Conservation (phyloP, 1,284 basidiomycete genomes). For the Flammula alnicola region DNA sequence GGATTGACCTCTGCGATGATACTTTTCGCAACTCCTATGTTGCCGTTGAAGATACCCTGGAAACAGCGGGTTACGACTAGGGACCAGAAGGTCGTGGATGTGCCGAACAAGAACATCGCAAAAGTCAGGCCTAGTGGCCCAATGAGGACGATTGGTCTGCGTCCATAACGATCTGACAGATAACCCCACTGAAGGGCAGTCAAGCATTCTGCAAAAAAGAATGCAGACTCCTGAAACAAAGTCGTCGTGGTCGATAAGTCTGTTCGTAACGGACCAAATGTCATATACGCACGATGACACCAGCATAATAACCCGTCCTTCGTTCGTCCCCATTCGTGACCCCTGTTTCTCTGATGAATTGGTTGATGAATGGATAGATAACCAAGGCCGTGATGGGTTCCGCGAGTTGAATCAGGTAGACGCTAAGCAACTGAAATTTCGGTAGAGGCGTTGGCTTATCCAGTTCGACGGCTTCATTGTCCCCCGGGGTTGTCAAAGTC, state of each 20-base stretch:
- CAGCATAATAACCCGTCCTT: conserved; percentile 58
- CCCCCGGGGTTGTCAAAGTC: conserved; percentile 3
- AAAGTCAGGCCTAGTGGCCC: conserved; percentile 48
- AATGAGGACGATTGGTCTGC: conserved; percentile 46
- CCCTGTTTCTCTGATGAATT: conserved; percentile 52
- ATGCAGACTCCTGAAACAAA: conserved; percentile 44
- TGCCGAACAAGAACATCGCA: conserved; percentile 48
- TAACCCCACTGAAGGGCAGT: conserved; percentile 49
- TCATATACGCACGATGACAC: conserved; percentile 39
- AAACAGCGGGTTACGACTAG: conserved; percentile 45
- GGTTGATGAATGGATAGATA: conserved; percentile 59
- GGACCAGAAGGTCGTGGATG: conserved; percentile 44
- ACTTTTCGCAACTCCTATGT: conserved; percentile 37
- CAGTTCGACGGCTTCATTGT: conserved; percentile 4
- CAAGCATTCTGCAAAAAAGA: conserved; percentile 47
- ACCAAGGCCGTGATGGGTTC: conserved; percentile 54
- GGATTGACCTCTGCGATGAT: conserved; percentile 29
- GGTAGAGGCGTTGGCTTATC: conserved; percentile 43
- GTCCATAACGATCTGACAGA: conserved; percentile 48
- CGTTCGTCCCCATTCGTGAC: conserved; percentile 48
- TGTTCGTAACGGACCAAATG: neutral
- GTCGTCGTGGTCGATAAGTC: neutral
- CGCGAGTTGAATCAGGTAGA: conserved; percentile 46
- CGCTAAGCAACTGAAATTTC: conserved; percentile 43
- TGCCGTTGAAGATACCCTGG: conserved; percentile 51